Conservation (phyloP, 352 stramenopile genomes). For the Pythium rhizo-oryzae region DNA sequence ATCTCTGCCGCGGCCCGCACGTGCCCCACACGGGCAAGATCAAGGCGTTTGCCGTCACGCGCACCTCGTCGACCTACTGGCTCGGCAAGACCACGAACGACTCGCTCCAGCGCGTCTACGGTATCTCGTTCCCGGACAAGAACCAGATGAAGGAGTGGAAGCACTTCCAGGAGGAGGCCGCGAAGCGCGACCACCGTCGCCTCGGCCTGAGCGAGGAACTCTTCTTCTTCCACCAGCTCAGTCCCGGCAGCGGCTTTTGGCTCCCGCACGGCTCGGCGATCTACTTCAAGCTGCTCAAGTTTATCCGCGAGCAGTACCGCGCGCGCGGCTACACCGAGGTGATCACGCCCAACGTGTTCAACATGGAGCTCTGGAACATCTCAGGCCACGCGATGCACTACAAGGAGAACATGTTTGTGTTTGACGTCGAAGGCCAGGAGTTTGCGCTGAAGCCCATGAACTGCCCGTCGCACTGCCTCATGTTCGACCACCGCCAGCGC, state of each 20-base stretch:
- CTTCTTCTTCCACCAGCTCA: slow-evolving; percentile 95
- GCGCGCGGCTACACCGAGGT: slow-evolving; percentile 95
- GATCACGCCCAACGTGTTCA: slow-evolving; percentile 98
- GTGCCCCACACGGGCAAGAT: slow-evolving; percentile 93
- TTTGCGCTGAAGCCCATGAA: slow-evolving; percentile 99
- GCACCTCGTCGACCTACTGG: slow-evolving; percentile 97
- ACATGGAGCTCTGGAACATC: slow-evolving; percentile 98
- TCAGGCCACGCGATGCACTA: slow-evolving; percentile 98
- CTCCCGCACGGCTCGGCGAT: slow-evolving; percentile 97
- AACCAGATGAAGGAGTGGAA: slow-evolving; percentile 89
- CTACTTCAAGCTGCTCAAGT: slow-evolving; percentile 96
- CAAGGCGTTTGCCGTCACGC: slow-evolving; percentile 93
- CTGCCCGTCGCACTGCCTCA: slow-evolving; percentile 97
- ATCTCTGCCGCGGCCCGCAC: slow-evolving; percentile 97
- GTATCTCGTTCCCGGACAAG: slow-evolving; percentile 95
- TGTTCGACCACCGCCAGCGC: slow-evolving; percentile 96
- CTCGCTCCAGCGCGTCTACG: slow-evolving; percentile 97
- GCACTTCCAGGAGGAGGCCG: slow-evolving; percentile 94
- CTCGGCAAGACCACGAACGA: slow-evolving; percentile 97
- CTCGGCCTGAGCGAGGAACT: slow-evolving; percentile 97
- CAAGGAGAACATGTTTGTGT: slow-evolving; percentile 96
- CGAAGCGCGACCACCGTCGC: slow-evolving; percentile 95
- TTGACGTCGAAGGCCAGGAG: slow-evolving; percentile 71
- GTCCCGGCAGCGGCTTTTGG: slow-evolving; percentile 97
- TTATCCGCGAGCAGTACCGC: slow-evolving; percentile 88